Base-by-base conservation (phyloP, 2,329 filamentous ascomycete genomes). In the Capronia coronata region DNA sequence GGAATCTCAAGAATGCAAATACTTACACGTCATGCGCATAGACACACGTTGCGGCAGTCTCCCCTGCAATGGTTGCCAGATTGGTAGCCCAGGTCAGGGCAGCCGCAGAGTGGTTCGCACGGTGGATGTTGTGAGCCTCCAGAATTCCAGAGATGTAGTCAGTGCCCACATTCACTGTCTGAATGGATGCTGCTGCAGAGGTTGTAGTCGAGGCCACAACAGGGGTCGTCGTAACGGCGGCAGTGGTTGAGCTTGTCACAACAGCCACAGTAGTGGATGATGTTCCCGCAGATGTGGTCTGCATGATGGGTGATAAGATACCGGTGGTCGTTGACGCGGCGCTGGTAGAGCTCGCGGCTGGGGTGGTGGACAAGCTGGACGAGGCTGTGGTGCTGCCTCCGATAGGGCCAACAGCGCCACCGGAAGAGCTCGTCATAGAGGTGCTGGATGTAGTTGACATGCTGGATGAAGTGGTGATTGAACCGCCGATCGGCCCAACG, bases 81-180 rank as follows among this genome's bases (percentile, higher is more conserved):
- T 70, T 70, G 5, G 70, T 62, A 60, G 83, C 76, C 85, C 86
- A 97, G 39, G 63, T 65, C 40, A 95, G 64, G 32, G 71, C 76
- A 21, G 68, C 63, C 34, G 80, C 81, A 21, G 83, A 84, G 77
- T 96, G 88, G 73, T 91, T 93, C 64, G 75, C 67, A 57, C 93
- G 90, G 71, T 93, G 87, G 46, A 84, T 61, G 72, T 96, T 95
- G 81, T 97, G 91, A 65, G 86, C 79, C 61, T 81, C 73, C 43
- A 91, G 61, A 29, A 70, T 59, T 18, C 38, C 41, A 19, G 49
- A 44, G 16, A 54, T 46, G 55, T 69, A 63, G 34, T 18, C 18
- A 16, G 34, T 37, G 34, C 34, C 34, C 5, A 37, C 34, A 37
- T 37, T 37, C 14, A 37, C 34, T 3, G 34, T 37, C 34, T 37